Evolutionary conservation across 73 alveolate species (phyloP).

Genomic region (Blepharisma japonicum): DNA sequence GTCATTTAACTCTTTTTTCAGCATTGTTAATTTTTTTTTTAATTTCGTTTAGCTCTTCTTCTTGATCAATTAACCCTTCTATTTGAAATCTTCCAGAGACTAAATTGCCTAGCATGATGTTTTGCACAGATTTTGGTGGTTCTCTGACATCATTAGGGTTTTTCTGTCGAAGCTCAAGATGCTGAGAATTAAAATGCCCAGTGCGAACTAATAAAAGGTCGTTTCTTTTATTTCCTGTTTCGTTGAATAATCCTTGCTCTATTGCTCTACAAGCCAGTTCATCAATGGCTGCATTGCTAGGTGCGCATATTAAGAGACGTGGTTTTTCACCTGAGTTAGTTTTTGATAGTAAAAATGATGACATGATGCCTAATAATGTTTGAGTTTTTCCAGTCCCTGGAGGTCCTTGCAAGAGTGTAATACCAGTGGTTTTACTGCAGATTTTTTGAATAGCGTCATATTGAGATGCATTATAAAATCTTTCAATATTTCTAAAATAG

Average conservation of each 20-base stretch:
- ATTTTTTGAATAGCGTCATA: constrained; percentile 26
- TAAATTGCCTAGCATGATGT: not conserved
- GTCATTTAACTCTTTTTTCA: constrained; percentile 3
- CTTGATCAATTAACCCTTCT: constrained; percentile 38
- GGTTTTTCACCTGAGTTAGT: not conserved
- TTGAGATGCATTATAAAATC: not conserved
- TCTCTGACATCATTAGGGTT: constrained; percentile 42
- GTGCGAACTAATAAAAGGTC: constrained; percentile 46
- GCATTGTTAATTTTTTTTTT: constrained; percentile 30
- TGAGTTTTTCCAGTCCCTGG: constrained; percentile 94
- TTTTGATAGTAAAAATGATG: constrained; percentile 28
- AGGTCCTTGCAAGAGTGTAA: constrained; percentile 80
- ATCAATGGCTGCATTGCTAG: constrained; percentile 93
- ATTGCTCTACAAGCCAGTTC: constrained; percentile 77
- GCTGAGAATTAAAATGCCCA: constrained; percentile 35
- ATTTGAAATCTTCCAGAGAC: constrained; percentile 39
- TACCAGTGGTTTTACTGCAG: constrained; percentile 30
- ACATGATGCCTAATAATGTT: constrained; percentile 63
- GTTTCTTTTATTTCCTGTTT: constrained; percentile 39
- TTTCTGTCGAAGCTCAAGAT: constrained; percentile 46
- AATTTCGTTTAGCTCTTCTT: constrained; percentile 37
- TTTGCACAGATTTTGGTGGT: not conserved
- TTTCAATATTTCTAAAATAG: not conserved
- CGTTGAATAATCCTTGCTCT: constrained; percentile 43
- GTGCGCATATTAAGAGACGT: constrained; percentile 73